Evolutionary conservation across 2,329 filamentous ascomycete genomes (phyloP), one percentile per base, ranked within the genome.

Genomic region (Waltergamsia citrina): DNA sequence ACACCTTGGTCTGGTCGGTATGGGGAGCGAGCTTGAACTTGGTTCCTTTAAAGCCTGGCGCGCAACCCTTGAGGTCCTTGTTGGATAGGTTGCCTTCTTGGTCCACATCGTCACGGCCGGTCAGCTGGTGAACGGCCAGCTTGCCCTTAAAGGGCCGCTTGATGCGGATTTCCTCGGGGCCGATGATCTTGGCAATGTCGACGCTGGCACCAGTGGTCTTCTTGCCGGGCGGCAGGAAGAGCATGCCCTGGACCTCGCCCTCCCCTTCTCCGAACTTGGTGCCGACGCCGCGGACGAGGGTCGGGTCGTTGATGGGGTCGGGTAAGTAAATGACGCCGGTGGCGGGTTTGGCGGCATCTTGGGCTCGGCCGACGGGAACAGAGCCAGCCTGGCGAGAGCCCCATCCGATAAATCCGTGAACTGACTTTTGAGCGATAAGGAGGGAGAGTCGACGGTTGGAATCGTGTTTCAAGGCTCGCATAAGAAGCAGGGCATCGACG

Each of bases 401-500:
- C 65, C 81, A 81, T 27, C 92, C 92, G 49, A 98, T 87, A 53
- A 96, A 94, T 53, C 90, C 79, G 49, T 85, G 78, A 62, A 96
- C 93, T 3, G 88, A 95, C 56, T 95, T 96, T 48, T 93, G 88
- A 16, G 92, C 92, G 41, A 94, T 92, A 32, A 98, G 74, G 51
- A 94, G 88, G 34, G 87, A 86, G 38, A 94, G 85, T 35, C 92
- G 85, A 45, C 92, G 84, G 44, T 82, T 79, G 35, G 87, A 82
- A 63, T 95, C 88, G 52, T 76, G 81, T 43, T 85, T 83, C 38
- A 96, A 75, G 11, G 87, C 86, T 43, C 88, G 81, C 75, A 94
- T 93, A 34, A 98, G 73, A 45, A 96, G 83, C 33, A 98, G 72
- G 35, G 87, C 90, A 52, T 98, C 92, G 52, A 96, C 88, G 47